A percentile compares a stretch with the other conserved stretches of the same genome.
These are phyloP conservation scores for Neonectria punicea DNA, from an alignment of 2,329 filamentous ascomycete genomes.

Conservation along the genomic window DNA sequence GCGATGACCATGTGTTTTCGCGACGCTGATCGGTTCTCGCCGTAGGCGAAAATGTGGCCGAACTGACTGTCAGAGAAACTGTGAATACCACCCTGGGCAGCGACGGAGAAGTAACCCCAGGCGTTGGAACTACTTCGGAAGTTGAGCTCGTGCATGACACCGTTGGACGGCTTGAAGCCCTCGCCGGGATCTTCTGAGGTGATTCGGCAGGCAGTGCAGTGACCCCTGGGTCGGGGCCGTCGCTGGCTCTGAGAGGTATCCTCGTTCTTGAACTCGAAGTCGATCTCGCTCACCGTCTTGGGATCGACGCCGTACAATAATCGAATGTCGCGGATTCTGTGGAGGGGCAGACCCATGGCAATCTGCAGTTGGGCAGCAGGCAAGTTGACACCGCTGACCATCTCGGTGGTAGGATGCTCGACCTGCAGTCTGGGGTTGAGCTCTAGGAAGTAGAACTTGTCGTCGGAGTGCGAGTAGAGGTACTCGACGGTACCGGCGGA, in stretches of 20 bases:
- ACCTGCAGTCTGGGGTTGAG: slow-evolving; percentile 99
- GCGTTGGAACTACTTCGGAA: slow-evolving; percentile 99
- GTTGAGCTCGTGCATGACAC: slow-evolving; percentile 99
- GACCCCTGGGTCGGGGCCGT: slow-evolving; percentile 91
- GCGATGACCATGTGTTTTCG: slow-evolving; percentile 99
- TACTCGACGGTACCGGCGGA: slow-evolving; percentile 99
- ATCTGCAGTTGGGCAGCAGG: slow-evolving; percentile 98
- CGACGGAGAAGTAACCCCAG: slow-evolving; percentile 99
- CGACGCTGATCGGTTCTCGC: slow-evolving; percentile 95
- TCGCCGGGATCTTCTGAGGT: slow-evolving; percentile 98
- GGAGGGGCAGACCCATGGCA: slow-evolving; percentile 97
- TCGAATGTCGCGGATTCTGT: slow-evolving; percentile 95
- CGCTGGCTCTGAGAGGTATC: slow-evolving; percentile 86
- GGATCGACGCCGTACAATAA: slow-evolving; percentile 96
- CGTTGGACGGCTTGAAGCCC: slow-evolving; percentile 99
- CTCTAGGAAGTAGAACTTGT: slow-evolving; percentile 99
- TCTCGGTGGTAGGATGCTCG: slow-evolving; percentile 98
- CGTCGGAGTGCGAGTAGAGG: slow-evolving; percentile 95
- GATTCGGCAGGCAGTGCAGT: slow-evolving; percentile 98
- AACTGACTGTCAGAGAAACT: slow-evolving; percentile 99
- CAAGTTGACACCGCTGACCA: slow-evolving; percentile 98
- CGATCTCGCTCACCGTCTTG: slow-evolving; percentile 85
- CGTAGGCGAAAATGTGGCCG: slow-evolving; percentile 98
- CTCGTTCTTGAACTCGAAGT: slow-evolving; percentile 94
- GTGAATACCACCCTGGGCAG: slow-evolving; percentile 96